Evolutionary conservation across 202 grass and related monocot species (phyloP), one percentile per base, ranked within the genome.

Genomic region (Panicum hallii): DNA sequence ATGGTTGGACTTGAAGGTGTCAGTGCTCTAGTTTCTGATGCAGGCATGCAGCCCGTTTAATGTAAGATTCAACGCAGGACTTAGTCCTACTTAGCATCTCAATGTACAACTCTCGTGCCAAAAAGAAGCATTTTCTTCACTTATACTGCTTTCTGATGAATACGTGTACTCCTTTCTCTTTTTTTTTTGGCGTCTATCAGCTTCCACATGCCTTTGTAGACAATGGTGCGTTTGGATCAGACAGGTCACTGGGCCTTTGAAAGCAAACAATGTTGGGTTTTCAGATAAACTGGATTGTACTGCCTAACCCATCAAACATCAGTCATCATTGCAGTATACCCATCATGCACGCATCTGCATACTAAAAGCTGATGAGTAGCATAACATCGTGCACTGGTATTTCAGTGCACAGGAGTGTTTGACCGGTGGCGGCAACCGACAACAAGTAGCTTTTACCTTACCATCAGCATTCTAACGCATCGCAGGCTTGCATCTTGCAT

Each of bases 141-240:
- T 57, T 57, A 22, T 57, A 22, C 22, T 57, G 19, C 20, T 22
- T 55, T 53, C 53, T 55, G 53, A 20, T 20, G 53, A 55, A 15
- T 50, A 15, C 13, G 9, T 50, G 53, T 55, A 20, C 16, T 55
- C n/a, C n/a, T n/a, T n/a, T n/a, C n/a, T n/a, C 26, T 65, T 3
- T 79, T 49, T 13, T 77, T 12, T 40, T n/a, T 57, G 26, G 2
- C 64, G 58, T 86, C 45, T 38, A 72, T 67, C 67, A 75, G 42
- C 30, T 75, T 56, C 22, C 80, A 67, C 68, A 67, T 69, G 64
- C 36, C 49, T 46, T 75, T 55, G 38, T 75, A 75, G 79, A 74
- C 58, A 79, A 90, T 38, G 7, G 9, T 69, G 22, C 26, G 38
- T 83, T 74, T 74, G 67, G 50, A 77, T 48, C 63, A 64, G 22